Evolutionary conservation across 176 grass and related monocot species (phyloP).

Genomic region (Urochloa ruziziensis): DNA sequence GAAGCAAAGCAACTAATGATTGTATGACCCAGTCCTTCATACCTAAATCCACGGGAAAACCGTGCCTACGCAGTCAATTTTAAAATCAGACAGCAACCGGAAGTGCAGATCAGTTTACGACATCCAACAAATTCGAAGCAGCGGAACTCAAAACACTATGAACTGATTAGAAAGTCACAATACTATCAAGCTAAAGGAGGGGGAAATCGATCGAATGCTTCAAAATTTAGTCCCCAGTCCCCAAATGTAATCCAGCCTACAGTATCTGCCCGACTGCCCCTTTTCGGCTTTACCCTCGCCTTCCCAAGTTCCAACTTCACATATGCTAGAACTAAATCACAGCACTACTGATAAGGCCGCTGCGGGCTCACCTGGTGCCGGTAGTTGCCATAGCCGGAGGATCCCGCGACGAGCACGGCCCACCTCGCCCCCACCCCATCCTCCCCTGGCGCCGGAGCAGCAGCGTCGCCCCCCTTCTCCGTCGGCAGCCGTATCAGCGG

Average conservation of each 20-base stretch:
- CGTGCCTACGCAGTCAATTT: background rate
- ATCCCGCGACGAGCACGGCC: slow-evolving; percentile 93
- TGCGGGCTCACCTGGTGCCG: slow-evolving; percentile 68
- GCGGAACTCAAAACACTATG: background rate
- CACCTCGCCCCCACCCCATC: slow-evolving; percentile 53
- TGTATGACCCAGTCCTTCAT: background rate
- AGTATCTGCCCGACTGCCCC: background rate
- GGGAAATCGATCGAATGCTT: background rate
- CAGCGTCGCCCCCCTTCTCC: slow-evolving; percentile 12
- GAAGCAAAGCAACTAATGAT: background rate
- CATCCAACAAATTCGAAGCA: background rate
- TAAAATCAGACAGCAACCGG: background rate
- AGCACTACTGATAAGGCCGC: background rate
- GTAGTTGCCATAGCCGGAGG: slow-evolving; percentile 82
- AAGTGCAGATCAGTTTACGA: background rate
- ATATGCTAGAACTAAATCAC: background rate
- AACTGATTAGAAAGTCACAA: background rate
- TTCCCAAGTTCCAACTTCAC: background rate
- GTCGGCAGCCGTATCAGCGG: slow-evolving; percentile 61
- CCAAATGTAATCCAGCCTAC: background rate
- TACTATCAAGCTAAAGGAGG: background rate
- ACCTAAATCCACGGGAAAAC: background rate
- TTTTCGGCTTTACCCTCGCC: no score
- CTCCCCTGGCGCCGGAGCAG: background rate
- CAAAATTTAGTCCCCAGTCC: background rate